phyloP scores from a whole-genome alignment of 2,329 filamentous ascomycete species.

The Pseudogymnoascus sp. region DNA sequence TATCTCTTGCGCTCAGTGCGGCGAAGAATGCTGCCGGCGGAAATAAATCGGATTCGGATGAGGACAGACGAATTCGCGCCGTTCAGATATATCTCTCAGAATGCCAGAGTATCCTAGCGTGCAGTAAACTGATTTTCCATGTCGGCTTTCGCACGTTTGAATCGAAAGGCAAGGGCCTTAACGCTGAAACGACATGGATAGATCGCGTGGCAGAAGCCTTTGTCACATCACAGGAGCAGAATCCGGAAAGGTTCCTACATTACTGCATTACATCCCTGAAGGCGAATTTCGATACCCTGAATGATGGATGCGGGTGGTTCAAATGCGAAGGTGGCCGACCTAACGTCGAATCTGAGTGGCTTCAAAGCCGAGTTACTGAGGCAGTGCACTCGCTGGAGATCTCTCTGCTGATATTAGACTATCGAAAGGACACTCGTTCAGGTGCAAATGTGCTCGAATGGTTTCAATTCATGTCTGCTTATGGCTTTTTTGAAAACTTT shows the following conservation, averaged over 20 bases:
- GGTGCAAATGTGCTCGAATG: slow-evolving; percentile 57
- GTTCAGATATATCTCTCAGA: slow-evolving; percentile 67
- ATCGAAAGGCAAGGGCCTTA: slow-evolving; percentile 12
- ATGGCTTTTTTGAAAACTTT: slow-evolving; percentile 62
- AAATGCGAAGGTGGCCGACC: slow-evolving; percentile 40
- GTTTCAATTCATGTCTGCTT: slow-evolving; percentile 66
- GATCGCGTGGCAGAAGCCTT: slow-evolving; percentile 14
- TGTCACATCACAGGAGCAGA: slow-evolving; percentile 9
- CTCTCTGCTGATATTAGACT: slow-evolving; percentile 62
- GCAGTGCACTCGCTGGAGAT: slow-evolving; percentile 67
- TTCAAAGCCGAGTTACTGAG: slow-evolving; percentile 59
- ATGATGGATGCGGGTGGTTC: slow-evolving; percentile 39
- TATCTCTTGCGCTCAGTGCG: slow-evolving; percentile 35
- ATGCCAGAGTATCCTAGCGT: slow-evolving; percentile 59
- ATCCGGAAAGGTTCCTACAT: slow-evolving; percentile 16
- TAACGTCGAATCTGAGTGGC: slow-evolving; percentile 52
- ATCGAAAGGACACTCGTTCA: slow-evolving; percentile 49
- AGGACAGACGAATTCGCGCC: slow-evolving; percentile 59
- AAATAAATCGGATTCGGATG: slow-evolving; percentile 55
- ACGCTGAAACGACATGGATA: slow-evolving; percentile 8
- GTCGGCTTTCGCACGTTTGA: slow-evolving; percentile 25
- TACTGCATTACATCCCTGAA: slow-evolving; percentile 43
- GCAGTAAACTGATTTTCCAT: slow-evolving; percentile 42
- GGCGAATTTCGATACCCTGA: slow-evolving; percentile 39
- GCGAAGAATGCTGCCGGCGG: neutral